These are phyloP conservation scores for Lactuca sativa DNA, from an alignment of 129 eudicot genomes.

Conservation along the genomic window DNA sequence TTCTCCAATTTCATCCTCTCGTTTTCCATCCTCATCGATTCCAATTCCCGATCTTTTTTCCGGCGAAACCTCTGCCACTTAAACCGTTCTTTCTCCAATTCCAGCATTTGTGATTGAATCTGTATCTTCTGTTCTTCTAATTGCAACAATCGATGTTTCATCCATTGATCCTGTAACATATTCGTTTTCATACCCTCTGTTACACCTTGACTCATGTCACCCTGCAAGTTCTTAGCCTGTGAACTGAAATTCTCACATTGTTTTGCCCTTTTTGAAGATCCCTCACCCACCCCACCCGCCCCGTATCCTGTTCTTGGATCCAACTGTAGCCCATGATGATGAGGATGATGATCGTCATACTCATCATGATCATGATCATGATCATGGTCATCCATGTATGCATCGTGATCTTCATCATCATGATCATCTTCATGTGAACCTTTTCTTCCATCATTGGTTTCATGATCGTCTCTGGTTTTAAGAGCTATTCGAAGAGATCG, in stretches of 20 bases:
- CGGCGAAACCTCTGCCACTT: conserved; percentile 76
- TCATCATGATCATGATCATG: conserved; percentile 46
- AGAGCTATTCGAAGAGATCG: conserved; percentile 67
- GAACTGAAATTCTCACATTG: conserved; percentile 39
- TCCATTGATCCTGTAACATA: conserved; percentile 50
- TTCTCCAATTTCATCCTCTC: conserved; percentile 82
- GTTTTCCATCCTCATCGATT: conserved; percentile 70
- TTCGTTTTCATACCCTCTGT: conserved; percentile 46
- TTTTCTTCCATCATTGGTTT: conserved; percentile 44
- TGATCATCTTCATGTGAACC: conserved; percentile 62
- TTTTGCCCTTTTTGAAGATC: conserved; percentile 57
- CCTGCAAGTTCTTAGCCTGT: conserved; percentile 33
- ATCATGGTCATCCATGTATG: conserved; percentile 59
- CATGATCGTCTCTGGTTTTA: conserved; percentile 60
- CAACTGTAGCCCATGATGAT: conserved; percentile 32
- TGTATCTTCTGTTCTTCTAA: conserved; percentile 71
- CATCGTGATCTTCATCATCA: conserved; percentile 49
- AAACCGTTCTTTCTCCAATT: conserved; percentile 78
- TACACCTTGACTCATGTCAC: conserved; percentile 35
- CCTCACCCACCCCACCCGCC: conserved; percentile 33
- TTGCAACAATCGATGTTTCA: conserved; percentile 46
- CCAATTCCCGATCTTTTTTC: conserved; percentile 71
- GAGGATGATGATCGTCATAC: conserved; percentile 36
- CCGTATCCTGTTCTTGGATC: conserved; percentile 38
- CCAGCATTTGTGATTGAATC: conserved; percentile 68